phyloP scores from a whole-genome alignment of 768 basidiomycete species.

The Xanthoconium stramineum region DNA sequence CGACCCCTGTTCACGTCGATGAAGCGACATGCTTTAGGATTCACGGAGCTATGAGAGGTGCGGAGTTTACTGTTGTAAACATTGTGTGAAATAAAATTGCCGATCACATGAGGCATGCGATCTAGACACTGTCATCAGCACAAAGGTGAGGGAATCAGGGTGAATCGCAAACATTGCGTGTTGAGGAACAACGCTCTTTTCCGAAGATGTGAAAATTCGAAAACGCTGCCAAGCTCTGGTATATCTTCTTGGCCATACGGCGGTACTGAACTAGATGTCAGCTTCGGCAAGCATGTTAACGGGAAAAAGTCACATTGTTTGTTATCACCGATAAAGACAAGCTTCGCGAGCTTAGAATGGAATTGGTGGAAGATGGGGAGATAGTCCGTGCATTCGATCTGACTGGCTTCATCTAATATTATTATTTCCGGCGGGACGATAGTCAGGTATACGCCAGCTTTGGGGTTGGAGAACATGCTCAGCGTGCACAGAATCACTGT shows the following conservation, averaged over 20 bases:
- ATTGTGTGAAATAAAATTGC: conserved; percentile 60
- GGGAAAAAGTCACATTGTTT: conserved; percentile 31
- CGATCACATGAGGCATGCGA: conserved; percentile 78
- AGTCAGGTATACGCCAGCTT: conserved; percentile 14
- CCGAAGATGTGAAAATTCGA: conserved; percentile 64
- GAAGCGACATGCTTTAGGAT: conserved; percentile 34
- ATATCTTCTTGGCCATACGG: conserved; percentile 75
- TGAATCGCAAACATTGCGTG: conserved; percentile 60
- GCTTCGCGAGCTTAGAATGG: conserved; percentile 25
- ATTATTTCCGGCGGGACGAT: conserved; percentile 36
- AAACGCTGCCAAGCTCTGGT: conserved; percentile 64
- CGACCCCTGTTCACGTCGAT: conserved; percentile 37
- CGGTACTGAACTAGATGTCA: conserved; percentile 48
- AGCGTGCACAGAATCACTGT: conserved; percentile 47
- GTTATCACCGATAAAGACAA: conserved; percentile 40
- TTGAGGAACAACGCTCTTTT: conserved; percentile 51
- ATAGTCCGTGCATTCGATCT: conserved; percentile 43
- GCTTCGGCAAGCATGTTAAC: neutral
- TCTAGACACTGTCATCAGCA: conserved; percentile 40
- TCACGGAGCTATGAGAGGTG: conserved; percentile 48
- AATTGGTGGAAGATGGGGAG: conserved; percentile 34
- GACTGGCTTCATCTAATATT: conserved; percentile 47
- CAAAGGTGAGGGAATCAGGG: neutral
- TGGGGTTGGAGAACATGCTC: conserved; percentile 40
- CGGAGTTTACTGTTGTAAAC: conserved; percentile 60